A percentile compares a stretch with the other conserved stretches of the same genome.
phyloP scores from a whole-genome alignment of 179 eudicot species.

The Carnegiea gigantea region DNA sequence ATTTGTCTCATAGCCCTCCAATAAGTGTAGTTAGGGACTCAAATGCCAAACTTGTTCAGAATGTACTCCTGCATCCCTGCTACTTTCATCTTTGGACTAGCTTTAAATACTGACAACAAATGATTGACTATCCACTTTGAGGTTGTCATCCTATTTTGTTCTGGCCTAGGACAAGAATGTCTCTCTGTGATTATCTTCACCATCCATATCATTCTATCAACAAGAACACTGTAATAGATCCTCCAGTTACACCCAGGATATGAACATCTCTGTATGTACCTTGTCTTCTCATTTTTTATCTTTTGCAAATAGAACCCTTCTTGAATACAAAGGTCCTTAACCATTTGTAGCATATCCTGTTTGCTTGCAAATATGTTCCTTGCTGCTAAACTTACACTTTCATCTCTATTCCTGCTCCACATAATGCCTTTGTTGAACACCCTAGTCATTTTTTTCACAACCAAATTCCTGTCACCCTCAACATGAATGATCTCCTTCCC shows the following conservation, averaged over 20 bases:
- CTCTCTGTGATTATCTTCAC: not conserved
- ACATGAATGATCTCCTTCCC: not conserved
- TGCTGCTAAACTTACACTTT: not conserved
- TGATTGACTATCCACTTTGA: not conserved
- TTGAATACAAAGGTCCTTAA: not conserved
- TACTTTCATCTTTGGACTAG: too few species aligned
- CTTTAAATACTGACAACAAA: too few species aligned
- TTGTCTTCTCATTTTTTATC: not conserved
- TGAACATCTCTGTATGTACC: not conserved
- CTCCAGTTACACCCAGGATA: not conserved
- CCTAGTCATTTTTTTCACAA: not conserved
- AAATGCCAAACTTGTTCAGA: not conserved
- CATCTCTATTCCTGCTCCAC: not conserved
- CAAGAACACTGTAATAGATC: not conserved
- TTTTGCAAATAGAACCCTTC: not conserved
- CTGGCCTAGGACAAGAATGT: not conserved
- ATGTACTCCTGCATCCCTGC: not conserved
- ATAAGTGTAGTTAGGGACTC: not conserved
- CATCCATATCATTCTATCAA: not conserved
- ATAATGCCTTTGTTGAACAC: not conserved
- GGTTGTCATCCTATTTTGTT: not conserved
- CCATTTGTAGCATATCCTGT: too few species aligned
- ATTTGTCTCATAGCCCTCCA: not conserved
- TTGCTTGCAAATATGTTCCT: not conserved
- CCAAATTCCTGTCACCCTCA: not conserved